Conservation (phyloP, 257 asterid species). For the Oldenlandia corymbosa region DNA sequence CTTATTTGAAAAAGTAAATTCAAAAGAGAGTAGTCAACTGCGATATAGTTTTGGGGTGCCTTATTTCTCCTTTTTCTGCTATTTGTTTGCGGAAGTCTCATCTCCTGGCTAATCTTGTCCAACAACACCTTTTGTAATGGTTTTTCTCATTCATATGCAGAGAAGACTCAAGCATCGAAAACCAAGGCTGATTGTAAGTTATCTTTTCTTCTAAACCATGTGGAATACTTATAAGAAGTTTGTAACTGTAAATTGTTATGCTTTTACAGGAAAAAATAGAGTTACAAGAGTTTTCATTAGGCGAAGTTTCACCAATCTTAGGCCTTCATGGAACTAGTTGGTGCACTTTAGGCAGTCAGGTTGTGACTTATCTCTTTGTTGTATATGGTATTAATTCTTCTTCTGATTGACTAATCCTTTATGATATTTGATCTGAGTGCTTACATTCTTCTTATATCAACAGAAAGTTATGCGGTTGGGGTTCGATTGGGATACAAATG, state of each 20-base stretch:
- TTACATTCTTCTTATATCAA: constrained; percentile 23
- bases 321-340: constrained; percentile 86
- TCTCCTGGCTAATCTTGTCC: background rate
- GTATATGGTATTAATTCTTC: background rate
- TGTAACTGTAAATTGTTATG: background rate
- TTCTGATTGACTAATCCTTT: background rate
- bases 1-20: too few relatives aligned
- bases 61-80: background rate
- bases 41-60: background rate
- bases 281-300: constrained; percentile 78
- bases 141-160: constrained; percentile 40
- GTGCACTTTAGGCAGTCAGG: constrained; percentile 88
- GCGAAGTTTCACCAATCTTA: constrained; percentile 76
- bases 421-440: constrained; percentile 7
- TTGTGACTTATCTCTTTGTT: constrained; percentile 9
- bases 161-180: constrained; percentile 84
- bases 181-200: constrained; percentile 79
- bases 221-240: constrained; percentile 8
- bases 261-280: constrained; percentile 77
- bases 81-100: background rate
- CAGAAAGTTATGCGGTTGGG: constrained; percentile 73
- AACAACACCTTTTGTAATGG: background rate
- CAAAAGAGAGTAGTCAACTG: background rate
- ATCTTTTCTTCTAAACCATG: constrained; percentile 13
- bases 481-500: constrained; percentile 90